Percentiles rank a stretch among this genome's conserved stretches.
These are phyloP conservation scores for Clathrus columnatus DNA, from an alignment of 768 basidiomycete species.

Conservation along the genomic window DNA sequence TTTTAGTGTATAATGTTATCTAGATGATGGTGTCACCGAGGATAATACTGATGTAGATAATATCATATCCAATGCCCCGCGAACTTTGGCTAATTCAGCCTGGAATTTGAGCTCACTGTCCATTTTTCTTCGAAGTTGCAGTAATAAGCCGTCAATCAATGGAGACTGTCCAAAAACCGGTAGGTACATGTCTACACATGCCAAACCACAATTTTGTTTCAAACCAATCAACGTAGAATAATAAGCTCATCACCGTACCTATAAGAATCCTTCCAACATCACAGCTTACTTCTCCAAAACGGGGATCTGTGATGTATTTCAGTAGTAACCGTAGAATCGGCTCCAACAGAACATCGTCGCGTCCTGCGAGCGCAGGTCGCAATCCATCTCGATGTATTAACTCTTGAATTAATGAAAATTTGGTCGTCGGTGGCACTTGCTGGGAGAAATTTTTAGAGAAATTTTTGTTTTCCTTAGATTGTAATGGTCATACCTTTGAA, in stretches of 20 bases:
- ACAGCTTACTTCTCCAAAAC: slow-evolving; percentile 85
- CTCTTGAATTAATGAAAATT: slow-evolving; percentile 89
- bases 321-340: slow-evolving; percentile 82
- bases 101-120: slow-evolving; percentile 81
- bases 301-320: slow-evolving; percentile 79
- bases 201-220: slow-evolving; percentile 12
- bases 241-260: slow-evolving; percentile 45
- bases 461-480: too few species aligned
- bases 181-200: slow-evolving; percentile 81
- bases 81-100: slow-evolving; percentile 69
- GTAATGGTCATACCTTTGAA: slow-evolving; percentile 69
- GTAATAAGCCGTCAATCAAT: slow-evolving; percentile 78
- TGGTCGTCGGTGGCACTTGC: slow-evolving; percentile 75
- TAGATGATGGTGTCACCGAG: slow-evolving; percentile 1
- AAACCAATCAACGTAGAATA: too few species aligned
- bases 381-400: slow-evolving; percentile 88
- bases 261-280: slow-evolving; percentile 75
- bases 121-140: slow-evolving; percentile 77
- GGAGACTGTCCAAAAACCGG: slow-evolving; percentile 92
- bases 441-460: slow-evolving; percentile 29
- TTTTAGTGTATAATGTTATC: too few species aligned
- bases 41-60: slow-evolving; percentile 46
- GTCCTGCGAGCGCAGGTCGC: slow-evolving; percentile 73
- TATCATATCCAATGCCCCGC: slow-evolving; percentile 89
- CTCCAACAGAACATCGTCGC: slow-evolving; percentile 90